A percentile compares a stretch with the other conserved stretches of the same genome.
These are phyloP conservation scores for Suillus decipiens DNA, from an alignment of 768 basidiomycete genomes.

Conservation along the genomic window DNA sequence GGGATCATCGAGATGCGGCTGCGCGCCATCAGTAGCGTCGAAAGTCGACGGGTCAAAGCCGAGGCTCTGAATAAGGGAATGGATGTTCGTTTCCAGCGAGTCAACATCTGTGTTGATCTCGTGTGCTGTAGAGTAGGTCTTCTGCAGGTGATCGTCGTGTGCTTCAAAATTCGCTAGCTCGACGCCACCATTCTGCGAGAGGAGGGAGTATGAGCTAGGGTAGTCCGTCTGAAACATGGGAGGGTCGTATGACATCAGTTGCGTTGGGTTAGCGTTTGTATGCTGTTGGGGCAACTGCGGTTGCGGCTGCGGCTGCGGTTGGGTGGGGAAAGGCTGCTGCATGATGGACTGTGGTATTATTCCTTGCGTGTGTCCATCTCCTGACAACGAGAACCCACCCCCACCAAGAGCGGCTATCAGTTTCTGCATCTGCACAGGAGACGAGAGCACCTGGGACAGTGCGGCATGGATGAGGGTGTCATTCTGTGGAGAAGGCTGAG, in stretches of 20 bases:
- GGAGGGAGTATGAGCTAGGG: conserved; percentile 26
- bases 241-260: conserved; percentile 24
- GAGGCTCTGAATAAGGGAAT: conserved; percentile 69
- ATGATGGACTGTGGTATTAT: conserved; percentile 25
- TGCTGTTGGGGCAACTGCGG: neutral
- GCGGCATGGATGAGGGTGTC: conserved; percentile 50
- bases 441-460: conserved; percentile 49
- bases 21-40: conserved; percentile 9
- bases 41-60: conserved; percentile 57
- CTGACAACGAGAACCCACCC: conserved; percentile 3
- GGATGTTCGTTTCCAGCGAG: conserved; percentile 64
- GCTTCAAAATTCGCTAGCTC: conserved; percentile 36
- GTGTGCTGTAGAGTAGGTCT: conserved; percentile 57
- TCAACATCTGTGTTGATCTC: conserved; percentile 77
- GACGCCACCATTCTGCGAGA: conserved; percentile 26
- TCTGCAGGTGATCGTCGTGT: conserved; percentile 47
- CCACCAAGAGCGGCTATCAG: conserved; percentile 45
- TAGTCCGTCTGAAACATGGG: conserved; percentile 21
- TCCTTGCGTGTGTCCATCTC: conserved; percentile 6
- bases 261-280: conserved; percentile 14
- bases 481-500: conserved; percentile 24
- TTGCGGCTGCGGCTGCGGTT: conserved; percentile 21
- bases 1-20: conserved; percentile 12
- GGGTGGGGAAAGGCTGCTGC: conserved; percentile 24
- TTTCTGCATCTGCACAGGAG: conserved; percentile 59